Conservation (phyloP, 176 grass and related monocot species). For the Triticum dicoccoides region DNA sequence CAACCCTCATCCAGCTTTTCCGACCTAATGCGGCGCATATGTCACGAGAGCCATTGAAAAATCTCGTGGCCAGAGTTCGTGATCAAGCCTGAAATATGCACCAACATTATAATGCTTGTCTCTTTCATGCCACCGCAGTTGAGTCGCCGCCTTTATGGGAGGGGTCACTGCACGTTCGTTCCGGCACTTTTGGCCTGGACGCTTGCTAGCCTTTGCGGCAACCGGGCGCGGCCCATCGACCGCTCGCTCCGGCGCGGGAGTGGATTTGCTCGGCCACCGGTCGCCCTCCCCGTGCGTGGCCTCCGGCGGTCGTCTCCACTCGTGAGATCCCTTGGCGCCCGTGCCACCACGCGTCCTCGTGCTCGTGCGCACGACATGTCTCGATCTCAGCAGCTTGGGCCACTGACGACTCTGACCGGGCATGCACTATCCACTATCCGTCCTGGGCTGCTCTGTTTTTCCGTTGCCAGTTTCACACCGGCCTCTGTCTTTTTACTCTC, state of each 20-base stretch:
- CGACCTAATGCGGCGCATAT: neutral
- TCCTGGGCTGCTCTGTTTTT: neutral
- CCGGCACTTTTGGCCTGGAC: neutral
- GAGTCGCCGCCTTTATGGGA: neutral
- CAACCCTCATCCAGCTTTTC: neutral
- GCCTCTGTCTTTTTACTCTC: neutral
- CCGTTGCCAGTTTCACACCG: neutral
- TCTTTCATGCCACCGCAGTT: neutral
- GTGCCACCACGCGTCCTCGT: neutral
- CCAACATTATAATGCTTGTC: neutral
- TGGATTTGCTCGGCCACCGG: neutral
- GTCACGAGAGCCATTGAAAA: neutral
- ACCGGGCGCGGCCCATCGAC: neutral
- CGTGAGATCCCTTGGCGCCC: neutral
- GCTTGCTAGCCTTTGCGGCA: slow-evolving; percentile 9
- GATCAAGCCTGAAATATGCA: neutral
- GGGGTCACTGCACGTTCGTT: neutral
- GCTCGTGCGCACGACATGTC: neutral
- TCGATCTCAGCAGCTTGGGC: neutral
- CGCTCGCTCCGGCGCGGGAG: neutral
- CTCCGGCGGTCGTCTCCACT: neutral
- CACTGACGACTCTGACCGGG: neutral
- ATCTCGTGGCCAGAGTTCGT: neutral
- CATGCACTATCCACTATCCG: neutral
- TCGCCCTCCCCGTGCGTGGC: neutral